Evolutionary conservation across 768 basidiomycete genomes (phyloP).

Genomic region (Hypholoma fasciculare): DNA sequence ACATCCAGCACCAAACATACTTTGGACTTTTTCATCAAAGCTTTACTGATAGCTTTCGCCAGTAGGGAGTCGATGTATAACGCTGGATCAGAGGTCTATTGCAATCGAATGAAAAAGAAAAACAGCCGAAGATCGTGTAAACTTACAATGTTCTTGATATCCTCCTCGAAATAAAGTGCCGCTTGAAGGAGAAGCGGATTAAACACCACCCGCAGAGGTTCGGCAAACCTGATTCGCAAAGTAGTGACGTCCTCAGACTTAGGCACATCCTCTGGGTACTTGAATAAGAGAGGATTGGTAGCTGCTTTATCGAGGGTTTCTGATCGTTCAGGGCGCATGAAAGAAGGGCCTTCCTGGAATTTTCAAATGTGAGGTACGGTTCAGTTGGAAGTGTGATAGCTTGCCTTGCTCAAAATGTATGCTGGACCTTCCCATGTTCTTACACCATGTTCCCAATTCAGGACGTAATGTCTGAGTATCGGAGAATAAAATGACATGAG

Average conservation of each 20-base stretch:
- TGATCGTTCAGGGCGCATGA: slow-evolving; percentile 7
- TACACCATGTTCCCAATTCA: slow-evolving; percentile 30
- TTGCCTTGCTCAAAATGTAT: slow-evolving; percentile 46
- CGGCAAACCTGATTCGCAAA: slow-evolving; percentile 39
- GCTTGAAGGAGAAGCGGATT: slow-evolving; percentile 57
- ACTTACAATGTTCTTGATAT: slow-evolving; percentile 46
- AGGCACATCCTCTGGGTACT: slow-evolving; percentile 14
- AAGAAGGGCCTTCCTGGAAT: slow-evolving; percentile 23
- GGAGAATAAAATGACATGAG: slow-evolving; percentile 48
- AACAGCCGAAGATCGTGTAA: not conserved
- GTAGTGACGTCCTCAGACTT: slow-evolving; percentile 32
- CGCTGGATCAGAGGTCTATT: slow-evolving; percentile 34
- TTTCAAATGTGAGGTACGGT: not conserved
- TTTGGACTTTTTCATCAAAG: slow-evolving; percentile 17
- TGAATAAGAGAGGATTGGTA: not conserved
- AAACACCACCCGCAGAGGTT: slow-evolving; percentile 40
- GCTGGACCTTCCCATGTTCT: slow-evolving; percentile 48
- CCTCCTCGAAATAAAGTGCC: slow-evolving; percentile 44
- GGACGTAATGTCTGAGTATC: slow-evolving; percentile 48
- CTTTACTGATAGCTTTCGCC: slow-evolving; percentile 30
- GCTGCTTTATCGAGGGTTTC: not conserved
- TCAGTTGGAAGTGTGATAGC: slow-evolving; percentile 6
- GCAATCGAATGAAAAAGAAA: not conserved
- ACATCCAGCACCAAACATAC: slow-evolving; percentile 40
- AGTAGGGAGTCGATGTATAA: slow-evolving; percentile 44